phyloP scores from a whole-genome alignment of 176 grass and related monocot genomes.

The Carex pumila region DNA sequence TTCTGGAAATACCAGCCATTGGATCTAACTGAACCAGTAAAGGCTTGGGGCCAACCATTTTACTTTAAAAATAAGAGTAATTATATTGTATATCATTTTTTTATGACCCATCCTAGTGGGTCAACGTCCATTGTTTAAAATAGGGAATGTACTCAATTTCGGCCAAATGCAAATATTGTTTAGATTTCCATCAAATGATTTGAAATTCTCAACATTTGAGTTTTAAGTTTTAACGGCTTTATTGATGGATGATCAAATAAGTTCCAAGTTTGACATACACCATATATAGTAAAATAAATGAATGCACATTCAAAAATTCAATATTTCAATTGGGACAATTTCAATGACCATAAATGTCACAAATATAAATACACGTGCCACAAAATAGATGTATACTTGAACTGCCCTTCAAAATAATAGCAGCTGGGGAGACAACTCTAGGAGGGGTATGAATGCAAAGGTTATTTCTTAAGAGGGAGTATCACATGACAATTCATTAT shows the following conservation, averaged over 20 bases:
- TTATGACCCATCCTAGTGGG: not conserved
- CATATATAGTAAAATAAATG: not conserved
- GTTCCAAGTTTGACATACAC: not conserved
- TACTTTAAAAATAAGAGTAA: not conserved
- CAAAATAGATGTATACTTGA: no score
- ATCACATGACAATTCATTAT: no score
- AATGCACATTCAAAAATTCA: not conserved
- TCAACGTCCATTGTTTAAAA: not conserved
- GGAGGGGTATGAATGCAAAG: not conserved
- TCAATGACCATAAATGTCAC: not conserved
- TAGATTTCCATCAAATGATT: not conserved
- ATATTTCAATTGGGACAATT: not conserved
- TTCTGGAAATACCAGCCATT: not conserved
- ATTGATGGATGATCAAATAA: not conserved
- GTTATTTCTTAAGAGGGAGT: not conserved
- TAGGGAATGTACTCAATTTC: not conserved
- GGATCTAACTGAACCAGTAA: not conserved
- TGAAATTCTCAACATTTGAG: not conserved
- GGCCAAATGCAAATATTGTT: not conserved
- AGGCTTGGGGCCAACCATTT: not conserved
- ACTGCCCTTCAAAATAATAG: no score
- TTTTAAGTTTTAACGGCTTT: not conserved
- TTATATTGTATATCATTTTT: not conserved
- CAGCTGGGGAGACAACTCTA: no score
- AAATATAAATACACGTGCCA: no score